Evolutionary conservation across 805 yeast species (phyloP), one percentile per base, ranked within the genome.

Genomic region (Candida nanaspora): DNA sequence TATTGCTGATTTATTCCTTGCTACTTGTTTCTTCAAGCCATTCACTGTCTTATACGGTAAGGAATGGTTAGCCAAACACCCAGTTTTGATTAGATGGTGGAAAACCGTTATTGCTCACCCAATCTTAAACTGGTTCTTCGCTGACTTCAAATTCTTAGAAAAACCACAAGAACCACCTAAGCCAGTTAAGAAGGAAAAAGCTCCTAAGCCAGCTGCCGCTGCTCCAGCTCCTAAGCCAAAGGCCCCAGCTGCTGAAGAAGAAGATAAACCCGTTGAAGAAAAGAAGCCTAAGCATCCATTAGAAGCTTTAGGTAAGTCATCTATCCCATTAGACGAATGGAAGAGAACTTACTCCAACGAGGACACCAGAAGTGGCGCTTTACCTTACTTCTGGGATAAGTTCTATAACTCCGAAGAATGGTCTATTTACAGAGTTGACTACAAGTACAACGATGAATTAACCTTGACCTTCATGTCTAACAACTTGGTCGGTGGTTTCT

Each of bases 401-500:
- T 81, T 84, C 73, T 91, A 74, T 76, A 82, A 91, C 72, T 80
- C 93, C 51, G 74, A 79, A 50, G 98, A 91, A 70, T 91, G 89
- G 87, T 89, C 98, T 42, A 66, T 91, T 57, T 91, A 87, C 87
- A 86, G 76, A 76, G 95, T 89, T 58, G 94, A 80, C 64, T 91
- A 84, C 89, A 88, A 86, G 78, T 91, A 93, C 78, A 89, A 93
- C 70, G 98, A 91, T 57, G 98, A 91, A 76, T 80, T 91, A 68
- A 91, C 97, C 54, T 72, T 85, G 69, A 85, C 37, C 52, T 91
- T 91, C 77, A 93, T 93, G 98, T 86, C 98, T 57, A 88, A 88
- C 83, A 91, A 91, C 81, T 79, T 87, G 69, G 74, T 93, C 62
- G 98, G 97, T 64, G 98, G 98, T 62, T 91, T 91, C 84, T 86